Percentiles rank a stretch among this genome's conserved stretches.
Evolutionary conservation across 2,329 filamentous ascomycete species (phyloP).

Genomic region (Didymosphaeria variabile): DNA sequence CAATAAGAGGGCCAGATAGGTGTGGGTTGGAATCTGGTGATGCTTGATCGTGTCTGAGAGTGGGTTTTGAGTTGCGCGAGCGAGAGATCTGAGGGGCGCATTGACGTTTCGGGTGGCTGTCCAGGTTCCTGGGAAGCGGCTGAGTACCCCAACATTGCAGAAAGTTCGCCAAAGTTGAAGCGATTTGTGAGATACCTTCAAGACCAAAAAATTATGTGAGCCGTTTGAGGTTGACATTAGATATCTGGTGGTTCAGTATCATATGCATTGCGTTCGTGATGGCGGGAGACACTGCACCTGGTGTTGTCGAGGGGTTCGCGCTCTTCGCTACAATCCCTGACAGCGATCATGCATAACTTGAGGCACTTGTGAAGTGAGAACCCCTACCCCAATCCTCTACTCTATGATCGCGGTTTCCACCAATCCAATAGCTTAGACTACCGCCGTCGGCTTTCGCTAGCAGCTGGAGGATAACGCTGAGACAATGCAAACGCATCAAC

Average conservation of each 20-base stretch:
- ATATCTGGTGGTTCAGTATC: background rate
- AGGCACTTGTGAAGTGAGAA: conserved; percentile 26
- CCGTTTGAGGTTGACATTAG: background rate
- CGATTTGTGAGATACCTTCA: background rate
- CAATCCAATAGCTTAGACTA: conserved; percentile 14
- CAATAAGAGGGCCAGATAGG: conserved; percentile 21
- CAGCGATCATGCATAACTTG: conserved; percentile 30
- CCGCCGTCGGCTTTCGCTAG: background rate
- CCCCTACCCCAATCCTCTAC: background rate
- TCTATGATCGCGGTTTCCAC: conserved; percentile 16
- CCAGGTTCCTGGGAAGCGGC: conserved; percentile 12
- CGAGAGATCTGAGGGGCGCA: conserved; percentile 28
- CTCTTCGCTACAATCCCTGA: conserved; percentile 22
- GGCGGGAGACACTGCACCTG: background rate
- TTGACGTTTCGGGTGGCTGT: conserved; percentile 33
- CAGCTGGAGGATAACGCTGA: conserved; percentile 4
- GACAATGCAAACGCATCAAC: conserved; percentile 23
- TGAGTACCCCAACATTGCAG: background rate
- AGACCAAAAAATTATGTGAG: background rate
- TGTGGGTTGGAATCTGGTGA: conserved; percentile 13
- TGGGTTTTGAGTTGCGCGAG: conserved; percentile 29
- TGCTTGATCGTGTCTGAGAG: conserved; percentile 26
- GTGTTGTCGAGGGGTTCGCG: background rate
- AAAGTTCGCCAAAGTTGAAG: background rate
- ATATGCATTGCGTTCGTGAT: background rate